Conservation (phyloP, 768 basidiomycete species). For the Phylloporus rhodoxanthus region DNA sequence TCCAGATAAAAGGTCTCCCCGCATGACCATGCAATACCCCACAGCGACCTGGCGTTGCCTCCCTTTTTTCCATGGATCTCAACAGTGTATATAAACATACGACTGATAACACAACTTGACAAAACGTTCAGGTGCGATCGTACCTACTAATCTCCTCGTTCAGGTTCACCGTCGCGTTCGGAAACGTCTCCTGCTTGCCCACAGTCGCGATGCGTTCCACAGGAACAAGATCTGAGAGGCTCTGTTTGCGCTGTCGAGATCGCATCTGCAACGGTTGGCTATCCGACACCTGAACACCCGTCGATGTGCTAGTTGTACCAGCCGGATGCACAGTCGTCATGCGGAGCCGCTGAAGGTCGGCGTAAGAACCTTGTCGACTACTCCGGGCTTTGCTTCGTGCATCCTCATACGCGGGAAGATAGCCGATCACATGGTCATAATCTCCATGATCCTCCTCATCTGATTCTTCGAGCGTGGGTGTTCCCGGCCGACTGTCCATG, state of each 20-base stretch:
- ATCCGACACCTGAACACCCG: slow-evolving; percentile 22
- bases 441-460: slow-evolving; percentile 88
- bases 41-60: slow-evolving; percentile 21
- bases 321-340: slow-evolving; percentile 23
- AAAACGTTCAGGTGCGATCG: slow-evolving; percentile 16
- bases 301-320: slow-evolving; percentile 8
- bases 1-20: slow-evolving; percentile 36
- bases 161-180: slow-evolving; percentile 57
- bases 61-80: slow-evolving; percentile 10
- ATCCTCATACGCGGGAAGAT: slow-evolving; percentile 51
- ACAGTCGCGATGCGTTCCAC: slow-evolving; percentile 59
- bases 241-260: slow-evolving; percentile 52
- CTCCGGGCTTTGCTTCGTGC: slow-evolving; percentile 45
- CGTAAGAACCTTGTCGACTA: slow-evolving; percentile 70
- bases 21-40: slow-evolving; percentile 15
- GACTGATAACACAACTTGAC: slow-evolving; percentile 14
- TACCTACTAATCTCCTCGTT: slow-evolving; percentile 55
- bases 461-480: slow-evolving; percentile 73
- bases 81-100: slow-evolving; percentile 29
- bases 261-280: slow-evolving; percentile 42
- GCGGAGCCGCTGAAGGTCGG: slow-evolving; percentile 71
- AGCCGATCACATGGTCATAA: slow-evolving; percentile 81
- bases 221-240: slow-evolving; percentile 58
- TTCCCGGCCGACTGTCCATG: slow-evolving; percentile 54
- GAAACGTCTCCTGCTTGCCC: slow-evolving; percentile 53